A percentile compares a stretch with the other conserved stretches of the same genome.
phyloP scores from a whole-genome alignment of 2,329 filamentous ascomycete species.

The Dactylellina parvicollis region DNA sequence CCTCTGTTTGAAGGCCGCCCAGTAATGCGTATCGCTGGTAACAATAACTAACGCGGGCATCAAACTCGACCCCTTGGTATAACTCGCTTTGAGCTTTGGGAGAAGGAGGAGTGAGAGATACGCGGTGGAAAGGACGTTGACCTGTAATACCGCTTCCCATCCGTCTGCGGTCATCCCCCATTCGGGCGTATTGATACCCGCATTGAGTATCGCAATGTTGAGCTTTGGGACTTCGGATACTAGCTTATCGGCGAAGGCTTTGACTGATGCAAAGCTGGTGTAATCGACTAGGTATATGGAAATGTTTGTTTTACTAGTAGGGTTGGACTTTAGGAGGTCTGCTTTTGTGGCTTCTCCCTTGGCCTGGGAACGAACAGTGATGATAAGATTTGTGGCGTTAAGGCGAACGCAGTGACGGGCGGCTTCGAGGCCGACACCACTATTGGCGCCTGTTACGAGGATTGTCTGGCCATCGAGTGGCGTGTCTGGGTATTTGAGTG shows the following conservation, averaged over 20 bases:
- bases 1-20: conserved; percentile 50
- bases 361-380: conserved; percentile 62
- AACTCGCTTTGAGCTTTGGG: conserved; percentile 60
- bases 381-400: conserved; percentile 61
- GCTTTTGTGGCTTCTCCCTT: conserved; percentile 63
- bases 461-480: conserved; percentile 56
- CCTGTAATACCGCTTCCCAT: conserved; percentile 68
- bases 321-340: conserved; percentile 59
- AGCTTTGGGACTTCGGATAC: conserved; percentile 61
- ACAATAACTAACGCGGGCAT: conserved; percentile 61
- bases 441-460: conserved; percentile 64
- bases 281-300: conserved; percentile 62
- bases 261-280: conserved; percentile 63
- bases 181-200: conserved; percentile 25
- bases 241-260: conserved; percentile 62
- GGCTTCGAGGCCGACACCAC: conserved; percentile 63
- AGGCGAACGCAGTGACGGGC: conserved; percentile 61
- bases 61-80: conserved; percentile 59
- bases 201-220: conserved; percentile 60
- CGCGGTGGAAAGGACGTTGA: conserved; percentile 69
- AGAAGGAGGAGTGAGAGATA: conserved; percentile 67
- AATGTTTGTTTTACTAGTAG: conserved; percentile 55
- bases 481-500: conserved; percentile 14
- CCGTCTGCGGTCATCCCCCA: conserved; percentile 60
- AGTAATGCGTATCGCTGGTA: conserved; percentile 61